phyloP scores from a whole-genome alignment of 1,139 yeast species.

The Entelexis sorbosivorans region DNA sequence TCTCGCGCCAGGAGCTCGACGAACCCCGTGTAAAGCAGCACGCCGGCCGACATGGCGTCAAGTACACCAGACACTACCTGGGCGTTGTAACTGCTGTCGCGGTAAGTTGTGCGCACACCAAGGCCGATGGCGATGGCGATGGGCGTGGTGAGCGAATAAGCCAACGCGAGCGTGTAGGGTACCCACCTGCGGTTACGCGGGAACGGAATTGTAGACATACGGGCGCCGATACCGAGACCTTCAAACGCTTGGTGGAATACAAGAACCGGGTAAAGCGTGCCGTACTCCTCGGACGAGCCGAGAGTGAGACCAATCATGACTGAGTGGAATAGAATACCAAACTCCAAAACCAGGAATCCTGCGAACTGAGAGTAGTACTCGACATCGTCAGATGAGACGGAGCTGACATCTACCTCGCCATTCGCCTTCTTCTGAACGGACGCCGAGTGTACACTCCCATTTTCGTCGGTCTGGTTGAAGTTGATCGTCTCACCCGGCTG shows the following conservation, averaged over 20 bases:
- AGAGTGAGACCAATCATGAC: conserved; percentile 66
- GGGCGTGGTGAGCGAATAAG: conserved; percentile 66
- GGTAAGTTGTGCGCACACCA: conserved; percentile 62
- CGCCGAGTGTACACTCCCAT: background rate
- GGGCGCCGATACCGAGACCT: conserved; percentile 83
- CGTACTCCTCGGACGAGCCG: conserved; percentile 66
- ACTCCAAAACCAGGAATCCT: conserved; percentile 56
- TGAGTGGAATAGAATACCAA: conserved; percentile 74
- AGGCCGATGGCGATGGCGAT: conserved; percentile 77
- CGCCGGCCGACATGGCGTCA: conserved; percentile 78
- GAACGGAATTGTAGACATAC: conserved; percentile 68
- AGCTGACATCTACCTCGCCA: background rate
- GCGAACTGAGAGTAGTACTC: conserved; percentile 33
- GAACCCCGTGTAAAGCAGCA: conserved; percentile 71
- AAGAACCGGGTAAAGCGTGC: conserved; percentile 63
- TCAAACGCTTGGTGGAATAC: conserved; percentile 89
- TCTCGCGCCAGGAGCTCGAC: conserved; percentile 86
- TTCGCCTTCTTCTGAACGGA: conserved; percentile 2
- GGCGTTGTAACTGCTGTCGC: conserved; percentile 46
- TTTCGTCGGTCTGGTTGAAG: background rate
- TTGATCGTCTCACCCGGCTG: background rate
- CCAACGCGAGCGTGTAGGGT: conserved; percentile 51
- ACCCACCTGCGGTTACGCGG: conserved; percentile 39
- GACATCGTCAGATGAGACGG: conserved; percentile 3
- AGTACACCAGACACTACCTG: conserved; percentile 66